These are phyloP conservation scores for Lachnellula suecica DNA, from an alignment of 2,329 filamentous ascomycete genomes.

Conservation along the genomic window DNA sequence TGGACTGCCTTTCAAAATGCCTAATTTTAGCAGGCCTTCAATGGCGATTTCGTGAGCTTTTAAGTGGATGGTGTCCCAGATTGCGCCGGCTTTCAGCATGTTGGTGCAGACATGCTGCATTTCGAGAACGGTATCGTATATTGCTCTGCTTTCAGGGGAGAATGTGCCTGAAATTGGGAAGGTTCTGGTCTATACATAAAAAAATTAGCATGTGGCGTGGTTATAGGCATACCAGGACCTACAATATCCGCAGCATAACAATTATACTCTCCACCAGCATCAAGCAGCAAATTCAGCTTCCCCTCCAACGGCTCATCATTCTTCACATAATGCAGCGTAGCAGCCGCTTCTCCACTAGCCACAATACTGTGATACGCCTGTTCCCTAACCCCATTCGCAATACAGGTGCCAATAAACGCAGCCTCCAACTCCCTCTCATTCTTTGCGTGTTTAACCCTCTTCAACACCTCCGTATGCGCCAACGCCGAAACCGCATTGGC, in stretches of 20 bases:
- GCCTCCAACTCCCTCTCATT: conserved; percentile 86
- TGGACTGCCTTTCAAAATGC: conserved; percentile 67
- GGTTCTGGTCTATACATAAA: conserved; percentile 67
- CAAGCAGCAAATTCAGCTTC: conserved; percentile 79
- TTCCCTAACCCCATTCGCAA: conserved; percentile 72
- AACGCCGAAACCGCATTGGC: conserved; percentile 70
- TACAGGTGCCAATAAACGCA: conserved; percentile 73
- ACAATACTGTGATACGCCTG: conserved; percentile 89
- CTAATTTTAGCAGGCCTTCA: conserved; percentile 71
- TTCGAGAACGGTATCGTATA: conserved; percentile 79
- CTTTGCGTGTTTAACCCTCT: conserved; percentile 59
- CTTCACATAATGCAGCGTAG: conserved; percentile 84
- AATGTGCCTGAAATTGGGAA: conserved; percentile 79
- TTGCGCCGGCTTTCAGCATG: conserved; percentile 69
- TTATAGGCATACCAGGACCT: conserved; percentile 27
- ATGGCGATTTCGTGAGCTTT: conserved; percentile 81
- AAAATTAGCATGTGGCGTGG: not conserved
- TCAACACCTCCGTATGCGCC: conserved; percentile 63
- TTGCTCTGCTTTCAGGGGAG: conserved; percentile 65
- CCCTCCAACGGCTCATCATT: conserved; percentile 69
- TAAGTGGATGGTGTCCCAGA: conserved; percentile 80
- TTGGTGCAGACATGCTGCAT: conserved; percentile 83
- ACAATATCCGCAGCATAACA: conserved; percentile 71
- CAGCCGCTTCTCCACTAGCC: conserved; percentile 75
- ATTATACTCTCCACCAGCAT: conserved; percentile 76